A percentile compares a stretch with the other conserved stretches of the same genome.
Evolutionary conservation across 352 stramenopile genomes (phyloP).

Genomic region (Pythium aphanidermatum): DNA sequence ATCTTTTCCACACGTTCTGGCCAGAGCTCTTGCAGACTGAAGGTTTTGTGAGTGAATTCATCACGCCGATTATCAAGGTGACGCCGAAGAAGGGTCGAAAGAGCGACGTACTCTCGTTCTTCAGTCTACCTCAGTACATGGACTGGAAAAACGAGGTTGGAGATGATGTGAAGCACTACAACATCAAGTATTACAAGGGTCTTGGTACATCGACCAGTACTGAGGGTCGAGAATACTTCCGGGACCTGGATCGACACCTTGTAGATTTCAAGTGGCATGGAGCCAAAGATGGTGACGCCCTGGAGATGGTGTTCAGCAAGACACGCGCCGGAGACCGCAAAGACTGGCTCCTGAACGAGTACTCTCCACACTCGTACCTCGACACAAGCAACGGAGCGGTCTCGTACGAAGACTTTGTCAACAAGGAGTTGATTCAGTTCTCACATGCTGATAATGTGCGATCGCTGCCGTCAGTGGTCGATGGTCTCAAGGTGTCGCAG

Average conservation of each 20-base stretch:
- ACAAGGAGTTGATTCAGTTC: slow-evolving; percentile 99
- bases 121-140: slow-evolving; percentile 96
- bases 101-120: slow-evolving; percentile 87
- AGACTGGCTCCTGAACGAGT: slow-evolving; percentile 91
- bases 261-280: slow-evolving; percentile 84
- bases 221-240: slow-evolving; percentile 98
- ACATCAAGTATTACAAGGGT: slow-evolving; percentile 99
- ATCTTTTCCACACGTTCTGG: slow-evolving; percentile 99
- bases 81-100: slow-evolving; percentile 75
- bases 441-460: slow-evolving; percentile 95
- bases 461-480: slow-evolving; percentile 94
- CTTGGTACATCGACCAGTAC: slow-evolving; percentile 97
- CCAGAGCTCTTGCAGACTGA: slow-evolving; percentile 92
- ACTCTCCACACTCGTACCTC: slow-evolving; percentile 87
- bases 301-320: slow-evolving; percentile 99
- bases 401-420: slow-evolving; percentile 97
- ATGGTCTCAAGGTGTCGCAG: slow-evolving; percentile 98
- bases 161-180: slow-evolving; percentile 82
- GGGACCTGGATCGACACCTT: slow-evolving; percentile 92
- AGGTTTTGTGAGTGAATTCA: slow-evolving; percentile 98
- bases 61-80: slow-evolving; percentile 99
- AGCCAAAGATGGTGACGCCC: slow-evolving; percentile 83
- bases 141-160: slow-evolving; percentile 86
- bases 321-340: slow-evolving; percentile 95
- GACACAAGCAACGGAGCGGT: slow-evolving; percentile 90